These are phyloP conservation scores for Saposhnikovia divaricata DNA, from an alignment of 129 eudicot genomes.

Conservation along the genomic window DNA sequence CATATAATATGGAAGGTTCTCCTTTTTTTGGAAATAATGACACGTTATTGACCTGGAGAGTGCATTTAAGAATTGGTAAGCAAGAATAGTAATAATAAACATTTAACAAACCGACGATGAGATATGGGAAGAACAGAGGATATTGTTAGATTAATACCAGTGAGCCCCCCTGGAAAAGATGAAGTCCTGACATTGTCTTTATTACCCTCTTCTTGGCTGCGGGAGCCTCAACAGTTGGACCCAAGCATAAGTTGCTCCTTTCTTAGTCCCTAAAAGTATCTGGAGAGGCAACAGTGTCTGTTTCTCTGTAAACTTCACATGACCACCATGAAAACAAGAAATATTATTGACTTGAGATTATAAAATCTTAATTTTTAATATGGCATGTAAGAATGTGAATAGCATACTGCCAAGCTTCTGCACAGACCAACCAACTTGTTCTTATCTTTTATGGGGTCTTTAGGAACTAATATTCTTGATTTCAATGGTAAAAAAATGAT, in stretches of 20 bases:
- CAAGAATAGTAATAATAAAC: not conserved
- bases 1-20: constrained; percentile 15
- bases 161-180: constrained; percentile 27
- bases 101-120: constrained; percentile 7
- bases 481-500: not conserved
- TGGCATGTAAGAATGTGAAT: not conserved
- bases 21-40: not conserved
- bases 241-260: constrained; percentile 12
- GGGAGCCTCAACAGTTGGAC: constrained; percentile 18
- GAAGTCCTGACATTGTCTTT: constrained; percentile 17
- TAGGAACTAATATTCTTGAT: not conserved
- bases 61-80: not conserved
- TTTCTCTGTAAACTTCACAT: constrained; percentile 35
- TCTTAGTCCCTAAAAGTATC: constrained; percentile 14
- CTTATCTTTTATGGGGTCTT: not conserved
- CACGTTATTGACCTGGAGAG: constrained; percentile 12
- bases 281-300: constrained; percentile 17
- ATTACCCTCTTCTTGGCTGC: constrained; percentile 16
- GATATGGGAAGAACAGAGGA: constrained; percentile 26
- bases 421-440: constrained; percentile 9
- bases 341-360: constrained; percentile 3
- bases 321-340: constrained; percentile 16
- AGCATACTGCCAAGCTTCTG: constrained; percentile 17
- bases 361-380: not conserved
- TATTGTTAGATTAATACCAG: constrained; percentile 23